Evolutionary conservation across 202 grass and related monocot genomes (phyloP).

Genomic region (Cymbopogon flexuosus): DNA sequence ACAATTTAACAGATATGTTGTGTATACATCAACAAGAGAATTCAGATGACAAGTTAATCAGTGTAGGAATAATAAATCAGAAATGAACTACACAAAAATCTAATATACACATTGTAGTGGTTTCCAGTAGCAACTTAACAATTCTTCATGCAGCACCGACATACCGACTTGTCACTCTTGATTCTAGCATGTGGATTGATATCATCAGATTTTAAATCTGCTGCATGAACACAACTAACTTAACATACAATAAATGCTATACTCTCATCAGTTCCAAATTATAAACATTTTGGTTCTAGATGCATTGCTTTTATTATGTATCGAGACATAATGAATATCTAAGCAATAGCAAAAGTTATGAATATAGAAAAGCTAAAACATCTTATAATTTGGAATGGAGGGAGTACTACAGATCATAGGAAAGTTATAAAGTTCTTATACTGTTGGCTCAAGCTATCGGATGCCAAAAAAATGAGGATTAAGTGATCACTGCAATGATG

Average conservation of each 20-base stretch:
- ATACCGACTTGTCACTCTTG: not conserved
- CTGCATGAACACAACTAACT: not conserved
- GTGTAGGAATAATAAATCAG: not conserved
- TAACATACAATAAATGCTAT: not conserved
- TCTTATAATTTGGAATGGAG: not conserved
- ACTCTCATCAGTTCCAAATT: not conserved
- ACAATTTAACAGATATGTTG: not conserved
- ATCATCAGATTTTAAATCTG: not conserved
- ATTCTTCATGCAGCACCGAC: not conserved
- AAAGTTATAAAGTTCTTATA: not conserved
- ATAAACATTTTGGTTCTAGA: too few species aligned
- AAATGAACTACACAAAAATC: not conserved
- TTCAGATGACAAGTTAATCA: not conserved
- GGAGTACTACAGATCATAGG: not conserved
- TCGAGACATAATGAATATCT: too few species aligned
- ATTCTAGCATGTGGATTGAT: not conserved
- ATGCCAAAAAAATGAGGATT: not conserved
- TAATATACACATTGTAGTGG: not conserved
- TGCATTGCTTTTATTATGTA: too few species aligned
- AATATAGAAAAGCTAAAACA: not conserved
- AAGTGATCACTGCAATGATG: not conserved
- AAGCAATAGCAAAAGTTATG: not conserved
- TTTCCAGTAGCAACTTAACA: not conserved
- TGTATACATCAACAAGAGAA: not conserved
- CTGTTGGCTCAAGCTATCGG: not conserved